A percentile compares a stretch with the other conserved stretches of the same genome.
These are phyloP conservation scores for Kuraishia ogatae DNA, from an alignment of 805 yeast species.

Conservation along the genomic window DNA sequence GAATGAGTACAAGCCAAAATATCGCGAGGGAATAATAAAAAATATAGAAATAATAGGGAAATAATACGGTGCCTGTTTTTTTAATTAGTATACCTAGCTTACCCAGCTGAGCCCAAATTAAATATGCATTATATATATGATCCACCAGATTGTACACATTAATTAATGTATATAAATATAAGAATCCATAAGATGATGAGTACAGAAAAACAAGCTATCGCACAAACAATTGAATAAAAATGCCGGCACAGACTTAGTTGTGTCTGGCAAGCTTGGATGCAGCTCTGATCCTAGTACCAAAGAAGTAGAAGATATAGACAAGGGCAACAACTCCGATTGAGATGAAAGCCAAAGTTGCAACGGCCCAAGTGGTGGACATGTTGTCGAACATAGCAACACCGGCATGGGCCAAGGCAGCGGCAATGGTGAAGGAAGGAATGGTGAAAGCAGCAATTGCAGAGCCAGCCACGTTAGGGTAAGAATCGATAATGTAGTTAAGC, in stretches of 20 bases:
- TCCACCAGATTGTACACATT: background rate
- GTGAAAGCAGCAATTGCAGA: conserved; percentile 28
- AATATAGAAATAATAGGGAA: no score
- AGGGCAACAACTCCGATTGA: conserved; percentile 22
- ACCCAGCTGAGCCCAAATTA: no score
- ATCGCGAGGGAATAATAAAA: no score
- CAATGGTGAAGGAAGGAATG: conserved; percentile 26
- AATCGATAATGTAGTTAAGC: conserved; percentile 25
- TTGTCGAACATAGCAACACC: conserved; percentile 29
- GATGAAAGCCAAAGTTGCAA: conserved; percentile 24
- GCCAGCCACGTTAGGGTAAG: conserved; percentile 23
- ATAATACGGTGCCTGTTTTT: no score
- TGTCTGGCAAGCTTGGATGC: conserved; percentile 18
- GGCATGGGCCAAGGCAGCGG: conserved; percentile 26
- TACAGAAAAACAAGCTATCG: background rate
- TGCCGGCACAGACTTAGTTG: conserved; percentile 5
- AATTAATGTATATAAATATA: no score
- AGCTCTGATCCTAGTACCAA: conserved; percentile 21
- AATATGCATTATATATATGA: no score
- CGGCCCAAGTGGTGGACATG: conserved; percentile 26
- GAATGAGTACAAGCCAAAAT: no score
- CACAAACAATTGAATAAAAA: background rate
- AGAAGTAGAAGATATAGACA: conserved; percentile 24
- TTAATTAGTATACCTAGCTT: no score
- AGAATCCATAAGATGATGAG: background rate